Conservation (phyloP, 176 grass and related monocot genomes). For the Dendrocalamus sinicus region DNA sequence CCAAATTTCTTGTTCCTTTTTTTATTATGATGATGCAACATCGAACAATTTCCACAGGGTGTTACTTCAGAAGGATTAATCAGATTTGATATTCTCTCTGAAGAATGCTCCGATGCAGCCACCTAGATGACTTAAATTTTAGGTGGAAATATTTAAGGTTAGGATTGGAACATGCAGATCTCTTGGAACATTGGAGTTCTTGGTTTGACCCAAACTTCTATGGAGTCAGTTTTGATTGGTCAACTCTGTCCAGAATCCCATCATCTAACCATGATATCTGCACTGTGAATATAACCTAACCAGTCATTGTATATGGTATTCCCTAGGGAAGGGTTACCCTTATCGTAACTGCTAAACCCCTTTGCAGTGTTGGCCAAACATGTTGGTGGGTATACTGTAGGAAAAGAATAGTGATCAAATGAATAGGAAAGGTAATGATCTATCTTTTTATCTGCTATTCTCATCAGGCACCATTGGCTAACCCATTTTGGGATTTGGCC, state of each 20-base stretch:
- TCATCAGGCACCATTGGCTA: conserved; percentile 1
- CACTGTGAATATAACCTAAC: conserved; percentile 9
- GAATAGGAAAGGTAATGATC: neutral
- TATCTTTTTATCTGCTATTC: neutral
- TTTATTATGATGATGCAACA: neutral
- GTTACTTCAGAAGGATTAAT: conserved; percentile 22
- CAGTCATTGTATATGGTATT: neutral
- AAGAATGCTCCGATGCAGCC: neutral
- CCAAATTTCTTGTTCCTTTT: neutral
- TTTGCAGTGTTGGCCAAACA: neutral
- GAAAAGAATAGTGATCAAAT: neutral
- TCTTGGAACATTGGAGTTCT: neutral
- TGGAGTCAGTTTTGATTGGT: neutral
- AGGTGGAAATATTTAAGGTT: neutral
- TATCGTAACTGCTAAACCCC: neutral
- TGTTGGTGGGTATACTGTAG: neutral
- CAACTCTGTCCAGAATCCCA: neutral
- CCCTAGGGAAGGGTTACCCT: neutral
- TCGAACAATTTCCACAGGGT: neutral
- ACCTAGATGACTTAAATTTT: conserved; percentile 7
- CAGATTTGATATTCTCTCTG: neutral
- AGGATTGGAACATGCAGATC: conserved; percentile 11
- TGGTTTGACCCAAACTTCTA: neutral
- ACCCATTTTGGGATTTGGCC: neutral
- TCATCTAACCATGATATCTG: conserved; percentile 2